Conservation (phyloP, 2,329 filamentous ascomycete genomes). For the Colletotrichum salicis region DNA sequence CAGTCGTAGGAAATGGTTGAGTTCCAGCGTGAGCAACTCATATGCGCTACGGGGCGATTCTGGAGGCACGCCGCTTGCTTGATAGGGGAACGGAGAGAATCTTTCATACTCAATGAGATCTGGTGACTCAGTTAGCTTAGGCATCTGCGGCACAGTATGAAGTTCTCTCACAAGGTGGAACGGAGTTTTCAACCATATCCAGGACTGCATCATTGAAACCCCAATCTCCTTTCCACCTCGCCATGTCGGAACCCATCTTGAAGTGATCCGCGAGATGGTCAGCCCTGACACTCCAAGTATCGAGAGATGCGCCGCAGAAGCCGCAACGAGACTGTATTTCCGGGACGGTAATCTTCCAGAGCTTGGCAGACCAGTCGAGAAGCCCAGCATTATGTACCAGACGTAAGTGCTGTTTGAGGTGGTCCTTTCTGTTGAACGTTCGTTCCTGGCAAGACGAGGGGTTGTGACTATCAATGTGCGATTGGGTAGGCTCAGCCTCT, state of each 20-base stretch:
- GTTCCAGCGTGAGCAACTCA: conserved; percentile 48
- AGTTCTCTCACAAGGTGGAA: conserved; percentile 45
- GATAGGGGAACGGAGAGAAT: conserved; percentile 25
- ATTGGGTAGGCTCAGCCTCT: conserved; percentile 41
- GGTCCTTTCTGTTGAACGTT: conserved; percentile 56
- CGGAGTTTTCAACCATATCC: conserved; percentile 50
- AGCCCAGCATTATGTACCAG: conserved; percentile 13
- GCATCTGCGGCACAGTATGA: background rate
- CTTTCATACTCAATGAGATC: conserved; percentile 32
- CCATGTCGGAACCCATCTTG: conserved; percentile 50
- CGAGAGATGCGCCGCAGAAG: conserved; percentile 48
- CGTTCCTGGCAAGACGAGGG: conserved; percentile 58
- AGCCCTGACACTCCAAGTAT: conserved; percentile 46
- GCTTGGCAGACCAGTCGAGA: conserved; percentile 2
- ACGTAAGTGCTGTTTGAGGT: conserved; percentile 53
- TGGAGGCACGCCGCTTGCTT: conserved; percentile 24
- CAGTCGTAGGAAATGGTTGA: conserved; percentile 43
- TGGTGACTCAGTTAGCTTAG: background rate
- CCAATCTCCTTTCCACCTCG: conserved; percentile 52
- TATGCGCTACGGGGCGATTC: conserved; percentile 43
- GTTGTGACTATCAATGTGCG: conserved; percentile 52
- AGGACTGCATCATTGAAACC: conserved; percentile 49
- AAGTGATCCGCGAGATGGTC: conserved; percentile 53
- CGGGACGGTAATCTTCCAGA: conserved; percentile 3
- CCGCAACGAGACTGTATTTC: conserved; percentile 45